Evolutionary conservation across 257 asterid species (phyloP).

Genomic region (Solanum phureja): DNA sequence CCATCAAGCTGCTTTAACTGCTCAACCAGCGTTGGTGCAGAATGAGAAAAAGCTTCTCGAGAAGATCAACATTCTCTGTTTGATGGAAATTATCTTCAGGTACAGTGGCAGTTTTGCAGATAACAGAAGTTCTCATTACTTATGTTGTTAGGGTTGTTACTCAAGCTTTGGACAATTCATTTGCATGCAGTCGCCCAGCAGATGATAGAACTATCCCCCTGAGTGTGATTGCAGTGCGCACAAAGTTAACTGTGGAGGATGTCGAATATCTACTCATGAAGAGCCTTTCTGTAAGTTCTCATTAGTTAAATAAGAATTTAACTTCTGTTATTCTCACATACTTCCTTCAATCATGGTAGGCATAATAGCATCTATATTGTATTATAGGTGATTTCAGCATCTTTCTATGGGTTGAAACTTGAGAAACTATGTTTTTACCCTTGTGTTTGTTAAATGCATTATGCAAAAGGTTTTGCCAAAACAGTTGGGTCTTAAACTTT

Average conservation of each 20-base stretch:
- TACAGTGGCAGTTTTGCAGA: conserved; percentile 5
- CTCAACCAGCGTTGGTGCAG: conserved; percentile 87
- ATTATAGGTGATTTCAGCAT: not conserved
- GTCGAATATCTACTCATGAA: conserved; percentile 93
- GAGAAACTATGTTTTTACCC: not conserved
- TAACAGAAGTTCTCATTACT: not conserved
- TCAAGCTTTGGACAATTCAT: not conserved
- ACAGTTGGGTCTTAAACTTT: not conserved
- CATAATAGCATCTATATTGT: not conserved
- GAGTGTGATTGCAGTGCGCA: conserved; percentile 67
- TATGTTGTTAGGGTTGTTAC: not conserved
- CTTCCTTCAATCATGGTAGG: not conserved
- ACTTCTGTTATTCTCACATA: not conserved
- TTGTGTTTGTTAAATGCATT: not conserved
- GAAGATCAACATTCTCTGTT: conserved; percentile 90
- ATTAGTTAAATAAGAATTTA: not conserved
- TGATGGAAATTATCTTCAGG: conserved; percentile 98
- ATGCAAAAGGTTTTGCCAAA: not conserved
- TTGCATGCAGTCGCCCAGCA: conserved; percentile 77
- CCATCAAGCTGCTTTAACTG: conserved; percentile 68
- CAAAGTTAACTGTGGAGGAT: conserved; percentile 82
- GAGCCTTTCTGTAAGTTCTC: conserved; percentile 87
- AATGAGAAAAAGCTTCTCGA: conserved; percentile 87
- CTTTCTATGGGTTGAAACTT: not conserved
- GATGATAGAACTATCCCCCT: conserved; percentile 91